phyloP scores from a whole-genome alignment of 768 basidiomycete genomes.

The Trametes cubensis region DNA sequence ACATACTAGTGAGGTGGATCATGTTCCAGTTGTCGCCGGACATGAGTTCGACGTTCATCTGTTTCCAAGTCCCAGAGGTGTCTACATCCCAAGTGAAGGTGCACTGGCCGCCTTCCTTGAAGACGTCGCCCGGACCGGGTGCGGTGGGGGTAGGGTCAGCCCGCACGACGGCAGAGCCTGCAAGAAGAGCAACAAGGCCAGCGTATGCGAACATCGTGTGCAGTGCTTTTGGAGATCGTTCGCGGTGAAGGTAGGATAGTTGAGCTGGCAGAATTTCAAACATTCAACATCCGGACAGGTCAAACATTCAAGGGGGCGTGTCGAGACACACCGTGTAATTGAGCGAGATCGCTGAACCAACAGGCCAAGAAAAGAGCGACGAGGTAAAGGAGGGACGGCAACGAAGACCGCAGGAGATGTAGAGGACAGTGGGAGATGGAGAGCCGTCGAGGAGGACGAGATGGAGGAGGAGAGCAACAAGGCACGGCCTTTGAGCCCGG shows the following conservation, averaged over 20 bases:
- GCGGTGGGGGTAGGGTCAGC: conserved; percentile 62
- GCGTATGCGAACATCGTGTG: conserved; percentile 30
- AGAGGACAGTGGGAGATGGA: not conserved
- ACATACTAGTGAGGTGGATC: conserved; percentile 66
- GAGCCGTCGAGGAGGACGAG: conserved; percentile 21
- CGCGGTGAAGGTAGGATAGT: not conserved
- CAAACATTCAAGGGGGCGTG: not conserved
- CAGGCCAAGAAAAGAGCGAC: conserved; percentile 22
- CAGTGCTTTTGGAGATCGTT: not conserved
- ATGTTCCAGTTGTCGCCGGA: conserved; percentile 73
- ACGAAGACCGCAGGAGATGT: not conserved
- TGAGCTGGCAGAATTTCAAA: conserved; percentile 7
- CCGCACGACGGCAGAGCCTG: conserved; percentile 42
- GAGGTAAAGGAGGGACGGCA: conserved; percentile 12
- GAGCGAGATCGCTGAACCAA: not conserved
- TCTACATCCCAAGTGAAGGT: conserved; percentile 63
- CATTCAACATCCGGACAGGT: not conserved
- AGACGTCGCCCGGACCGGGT: conserved; percentile 62
- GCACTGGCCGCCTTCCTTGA: conserved; percentile 60
- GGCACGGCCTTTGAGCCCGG: conserved; percentile 3
- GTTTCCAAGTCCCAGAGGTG: conserved; percentile 61
- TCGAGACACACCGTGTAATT: not conserved
- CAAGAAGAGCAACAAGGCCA: conserved; percentile 27
- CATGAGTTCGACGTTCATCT: conserved; percentile 80
- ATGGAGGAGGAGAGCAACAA: conserved; percentile 11